Conservation (phyloP, 345 rosid species). For the Euphorbia tirucalli region DNA sequence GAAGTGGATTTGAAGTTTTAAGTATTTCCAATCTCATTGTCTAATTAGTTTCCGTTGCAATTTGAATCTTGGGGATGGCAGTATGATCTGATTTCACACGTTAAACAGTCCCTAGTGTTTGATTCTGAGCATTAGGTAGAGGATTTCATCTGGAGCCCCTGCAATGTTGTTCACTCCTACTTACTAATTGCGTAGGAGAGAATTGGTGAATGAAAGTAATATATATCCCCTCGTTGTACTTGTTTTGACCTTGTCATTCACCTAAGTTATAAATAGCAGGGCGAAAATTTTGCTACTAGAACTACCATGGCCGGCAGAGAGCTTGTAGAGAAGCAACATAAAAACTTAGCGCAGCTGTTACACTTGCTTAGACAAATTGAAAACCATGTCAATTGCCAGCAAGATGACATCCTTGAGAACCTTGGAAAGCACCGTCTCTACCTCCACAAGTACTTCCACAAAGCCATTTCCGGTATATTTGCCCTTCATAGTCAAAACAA, state of each 20-base stretch:
- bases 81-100: background rate
- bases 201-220: background rate
- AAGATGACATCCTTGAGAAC: conserved; percentile 36
- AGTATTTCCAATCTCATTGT: background rate
- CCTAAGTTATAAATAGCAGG: conserved; percentile 24
- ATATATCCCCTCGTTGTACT: background rate
- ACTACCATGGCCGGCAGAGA: conserved; percentile 40
- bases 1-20: background rate
- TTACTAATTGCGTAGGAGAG: background rate
- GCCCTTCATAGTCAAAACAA: conserved; percentile 36
- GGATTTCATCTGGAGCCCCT: background rate
- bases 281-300: conserved; percentile 36
- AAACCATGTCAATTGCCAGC: conserved; percentile 41
- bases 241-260: background rate
- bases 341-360: conserved; percentile 43
- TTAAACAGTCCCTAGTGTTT: background rate
- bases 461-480: conserved; percentile 29
- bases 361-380: conserved; percentile 49
- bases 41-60: background rate
- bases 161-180: background rate
- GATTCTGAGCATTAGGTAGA: background rate
- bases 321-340: conserved; percentile 43
- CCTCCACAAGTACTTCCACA: conserved; percentile 41
- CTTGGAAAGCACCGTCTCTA: conserved; percentile 33
- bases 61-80: background rate